Evolutionary conservation across 352 stramenopile species (phyloP).

Genomic region (Globisporangium solare): DNA sequence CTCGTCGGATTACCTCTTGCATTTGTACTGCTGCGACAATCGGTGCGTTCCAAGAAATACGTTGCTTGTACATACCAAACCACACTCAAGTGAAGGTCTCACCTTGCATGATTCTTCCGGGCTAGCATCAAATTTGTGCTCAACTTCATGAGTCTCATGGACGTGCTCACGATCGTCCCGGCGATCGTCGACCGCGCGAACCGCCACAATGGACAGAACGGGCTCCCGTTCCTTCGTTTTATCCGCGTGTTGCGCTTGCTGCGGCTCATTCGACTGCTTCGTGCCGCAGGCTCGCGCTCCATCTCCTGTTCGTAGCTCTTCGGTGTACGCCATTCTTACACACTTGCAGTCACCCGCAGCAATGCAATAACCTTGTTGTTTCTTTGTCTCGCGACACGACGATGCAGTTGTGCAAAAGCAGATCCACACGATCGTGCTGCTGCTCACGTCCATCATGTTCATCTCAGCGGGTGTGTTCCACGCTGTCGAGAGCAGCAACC

Average conservation of each 20-base stretch:
- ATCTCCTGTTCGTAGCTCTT: conserved; percentile 23
- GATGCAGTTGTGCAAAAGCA: conserved; percentile 39
- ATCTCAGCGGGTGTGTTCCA: conserved; percentile 59
- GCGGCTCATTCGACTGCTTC: conserved; percentile 45
- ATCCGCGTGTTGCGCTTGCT: conserved; percentile 54
- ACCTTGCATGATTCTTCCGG: no score
- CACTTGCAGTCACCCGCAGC: conserved; percentile 11
- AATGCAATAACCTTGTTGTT: no score
- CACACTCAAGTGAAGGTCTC: no score
- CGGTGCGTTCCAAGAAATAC: conserved; percentile 14
- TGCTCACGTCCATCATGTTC: conserved; percentile 63
- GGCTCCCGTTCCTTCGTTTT: conserved; percentile 57
- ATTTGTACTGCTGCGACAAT: conserved; percentile 61
- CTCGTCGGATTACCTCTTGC: conserved; percentile 47
- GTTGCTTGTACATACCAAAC: background rate
- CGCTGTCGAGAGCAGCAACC: conserved; percentile 37
- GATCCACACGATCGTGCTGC: conserved; percentile 57
- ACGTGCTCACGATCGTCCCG: conserved; percentile 55
- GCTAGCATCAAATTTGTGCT: conserved; percentile 26
- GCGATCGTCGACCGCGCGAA: conserved; percentile 34
- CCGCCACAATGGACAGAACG: conserved; percentile 4
- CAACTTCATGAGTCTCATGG: conserved; percentile 56
- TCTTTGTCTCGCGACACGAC: no score
- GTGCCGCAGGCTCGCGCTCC: conserved; percentile 33
- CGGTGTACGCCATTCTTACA: no score